phyloP scores from a whole-genome alignment of 306 rosid genomes.

The Ziziphus jujuba region DNA sequence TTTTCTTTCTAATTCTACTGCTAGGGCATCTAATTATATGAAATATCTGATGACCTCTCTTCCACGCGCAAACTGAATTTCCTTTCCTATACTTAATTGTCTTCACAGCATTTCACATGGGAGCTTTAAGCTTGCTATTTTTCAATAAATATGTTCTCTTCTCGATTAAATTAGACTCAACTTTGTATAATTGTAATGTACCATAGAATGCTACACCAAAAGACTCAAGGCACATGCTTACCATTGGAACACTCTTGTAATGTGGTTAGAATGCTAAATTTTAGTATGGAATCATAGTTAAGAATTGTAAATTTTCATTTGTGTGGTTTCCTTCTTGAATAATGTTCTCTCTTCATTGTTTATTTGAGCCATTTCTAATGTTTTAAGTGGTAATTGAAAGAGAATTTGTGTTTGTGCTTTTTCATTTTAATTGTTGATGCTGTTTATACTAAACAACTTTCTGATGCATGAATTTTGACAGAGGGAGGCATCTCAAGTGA shows the following conservation, averaged over 20 bases:
- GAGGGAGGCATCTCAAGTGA: constrained; percentile 65
- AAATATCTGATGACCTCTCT: too few relatives aligned
- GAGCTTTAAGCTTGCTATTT: too few relatives aligned
- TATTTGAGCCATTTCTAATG: not conserved
- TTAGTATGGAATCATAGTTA: not conserved
- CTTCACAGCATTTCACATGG: too few relatives aligned
- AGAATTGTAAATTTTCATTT: not conserved
- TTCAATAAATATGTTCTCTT: too few relatives aligned
- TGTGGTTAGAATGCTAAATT: not conserved
- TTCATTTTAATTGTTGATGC: not conserved
- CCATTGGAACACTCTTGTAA: not conserved
- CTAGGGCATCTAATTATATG: too few relatives aligned
- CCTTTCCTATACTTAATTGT: too few relatives aligned
- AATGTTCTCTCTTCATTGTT: not conserved
- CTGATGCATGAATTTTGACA: constrained; percentile 38
- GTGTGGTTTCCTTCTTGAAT: not conserved
- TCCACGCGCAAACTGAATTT: too few relatives aligned
- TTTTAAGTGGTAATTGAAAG: not conserved
- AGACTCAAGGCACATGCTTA: not conserved
- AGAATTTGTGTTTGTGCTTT: not conserved
- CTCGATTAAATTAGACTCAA: too few relatives aligned
- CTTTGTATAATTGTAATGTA: too few relatives aligned
- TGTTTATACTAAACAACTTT: constrained; percentile 17
- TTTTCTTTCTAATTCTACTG: too few relatives aligned
- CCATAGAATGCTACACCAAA: too few relatives aligned